phyloP scores from a whole-genome alignment of 2,329 filamentous ascomycete genomes.

The Thielaviopsis cerberus region DNA sequence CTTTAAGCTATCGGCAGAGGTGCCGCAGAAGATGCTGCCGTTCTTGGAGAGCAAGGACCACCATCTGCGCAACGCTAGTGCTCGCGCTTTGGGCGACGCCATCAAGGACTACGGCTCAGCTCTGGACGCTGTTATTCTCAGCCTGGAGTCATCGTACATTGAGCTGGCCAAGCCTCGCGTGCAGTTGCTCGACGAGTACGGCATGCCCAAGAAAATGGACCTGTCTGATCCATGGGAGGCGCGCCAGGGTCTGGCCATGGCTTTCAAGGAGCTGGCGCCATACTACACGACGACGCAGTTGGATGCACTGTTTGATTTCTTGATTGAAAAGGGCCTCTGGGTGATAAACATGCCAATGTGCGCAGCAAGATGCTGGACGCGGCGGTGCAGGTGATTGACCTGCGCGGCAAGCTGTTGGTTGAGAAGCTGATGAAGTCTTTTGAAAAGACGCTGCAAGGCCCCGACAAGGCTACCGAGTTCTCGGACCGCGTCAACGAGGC shows the following conservation, averaged over 20 bases:
- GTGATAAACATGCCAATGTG: constrained; percentile 60
- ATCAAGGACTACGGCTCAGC: constrained; percentile 40
- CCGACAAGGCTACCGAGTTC: constrained; percentile 62
- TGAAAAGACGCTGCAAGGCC: constrained; percentile 68
- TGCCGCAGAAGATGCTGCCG: constrained; percentile 49
- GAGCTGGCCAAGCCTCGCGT: constrained; percentile 67
- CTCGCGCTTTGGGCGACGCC: constrained; percentile 61
- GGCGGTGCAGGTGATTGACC: constrained; percentile 60
- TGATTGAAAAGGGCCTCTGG: constrained; percentile 79
- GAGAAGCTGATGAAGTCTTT: constrained; percentile 86
- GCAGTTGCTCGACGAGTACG: constrained; percentile 76
- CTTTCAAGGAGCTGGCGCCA: constrained; percentile 64
- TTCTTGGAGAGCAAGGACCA: constrained; percentile 67
- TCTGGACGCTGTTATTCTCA: constrained; percentile 42
- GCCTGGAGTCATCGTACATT: constrained; percentile 52
- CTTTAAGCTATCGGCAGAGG: constrained; percentile 47
- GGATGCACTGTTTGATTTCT: constrained; percentile 62
- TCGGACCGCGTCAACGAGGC: constrained; percentile 89
- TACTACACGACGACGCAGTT: constrained; percentile 51
- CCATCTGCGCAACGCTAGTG: constrained; percentile 67
- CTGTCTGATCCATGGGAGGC: constrained; percentile 79
- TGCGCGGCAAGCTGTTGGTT: constrained; percentile 64
- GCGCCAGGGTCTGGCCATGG: constrained; percentile 71
- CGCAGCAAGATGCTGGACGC: constrained; percentile 83
- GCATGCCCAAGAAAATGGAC: constrained; percentile 82